These are phyloP conservation scores for Isoetes taiwanensis DNA, from an alignment of 75 land plant genomes.

Conservation along the genomic window DNA sequence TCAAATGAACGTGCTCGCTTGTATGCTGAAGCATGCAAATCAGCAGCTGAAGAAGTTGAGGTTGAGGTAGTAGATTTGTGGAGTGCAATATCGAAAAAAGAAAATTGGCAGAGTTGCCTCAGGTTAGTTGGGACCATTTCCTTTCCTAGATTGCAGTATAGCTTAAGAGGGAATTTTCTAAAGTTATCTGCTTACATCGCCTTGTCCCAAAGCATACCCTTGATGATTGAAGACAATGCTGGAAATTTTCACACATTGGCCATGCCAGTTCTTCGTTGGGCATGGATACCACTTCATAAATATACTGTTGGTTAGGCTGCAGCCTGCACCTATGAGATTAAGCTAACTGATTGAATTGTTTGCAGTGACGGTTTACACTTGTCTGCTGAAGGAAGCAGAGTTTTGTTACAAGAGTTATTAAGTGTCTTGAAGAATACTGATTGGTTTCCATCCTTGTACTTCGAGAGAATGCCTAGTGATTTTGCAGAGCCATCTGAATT, in stretches of 20 bases:
- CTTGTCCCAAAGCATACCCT: too few species aligned
- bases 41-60: conserved; percentile 43
- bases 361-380: conserved; percentile 92
- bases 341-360: too few species aligned
- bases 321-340: too few species aligned
- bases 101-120: conserved; percentile 64
- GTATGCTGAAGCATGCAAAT: conserved; percentile 75
- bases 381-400: conserved; percentile 57
- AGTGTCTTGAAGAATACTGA: conserved; percentile 58
- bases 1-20: conserved; percentile 57
- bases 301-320: too few species aligned
- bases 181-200: too few species aligned
- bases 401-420: conserved; percentile 72
- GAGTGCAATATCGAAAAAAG: conserved; percentile 44
- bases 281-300: too few species aligned
- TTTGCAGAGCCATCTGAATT: conserved; percentile 53
- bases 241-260: too few species aligned
- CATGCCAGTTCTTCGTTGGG: too few species aligned
- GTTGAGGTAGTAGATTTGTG: conserved; percentile 59
- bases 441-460: conserved; percentile 68
- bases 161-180: background rate
- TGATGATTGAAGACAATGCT: too few species aligned
- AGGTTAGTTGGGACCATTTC: conserved; percentile 42
- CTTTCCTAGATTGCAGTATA: background rate
- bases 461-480: conserved; percentile 65